A percentile compares a stretch with the other conserved stretches of the same genome.
Evolutionary conservation across 2,329 filamentous ascomycete species (phyloP).

Genomic region (Verticillium isaacii): DNA sequence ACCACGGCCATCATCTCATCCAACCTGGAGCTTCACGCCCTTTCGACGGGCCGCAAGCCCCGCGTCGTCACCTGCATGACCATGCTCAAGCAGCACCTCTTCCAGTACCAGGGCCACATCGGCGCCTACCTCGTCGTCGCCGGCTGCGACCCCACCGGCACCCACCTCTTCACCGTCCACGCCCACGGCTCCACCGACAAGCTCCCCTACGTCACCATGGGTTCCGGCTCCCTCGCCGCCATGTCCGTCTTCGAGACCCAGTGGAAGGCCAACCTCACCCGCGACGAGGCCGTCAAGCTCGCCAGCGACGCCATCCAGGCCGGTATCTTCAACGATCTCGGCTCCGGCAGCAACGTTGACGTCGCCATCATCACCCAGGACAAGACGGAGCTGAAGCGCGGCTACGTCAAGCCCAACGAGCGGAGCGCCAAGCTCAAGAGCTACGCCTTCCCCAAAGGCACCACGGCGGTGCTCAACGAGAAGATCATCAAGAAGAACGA

Average conservation of each 20-base stretch:
- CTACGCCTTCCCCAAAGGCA: conserved; percentile 85
- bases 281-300: conserved; percentile 78
- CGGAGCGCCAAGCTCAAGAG: conserved; percentile 86
- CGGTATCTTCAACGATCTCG: conserved; percentile 98
- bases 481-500: conserved; percentile 94
- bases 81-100: conserved; percentile 98
- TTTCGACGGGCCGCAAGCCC: conserved; percentile 93
- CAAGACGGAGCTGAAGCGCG: conserved; percentile 89
- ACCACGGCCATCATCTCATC: conserved; percentile 98
- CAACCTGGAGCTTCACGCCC: conserved; percentile 93
- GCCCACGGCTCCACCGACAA: conserved; percentile 98
- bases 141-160: conserved; percentile 91
- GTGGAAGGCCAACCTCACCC: conserved; percentile 76
- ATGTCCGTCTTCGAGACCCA: conserved; percentile 98
- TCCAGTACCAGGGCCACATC: conserved; percentile 96
- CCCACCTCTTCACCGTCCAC: conserved; percentile 95
- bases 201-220: conserved; percentile 99
- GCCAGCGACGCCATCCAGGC: conserved; percentile 85
- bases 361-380: conserved; percentile 92
- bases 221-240: conserved; percentile 88
- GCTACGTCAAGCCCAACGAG: conserved; percentile 90
- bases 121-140: conserved; percentile 97
- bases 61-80: conserved; percentile 99
- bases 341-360: conserved; percentile 95
- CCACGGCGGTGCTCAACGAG: conserved; percentile 94